These are phyloP conservation scores for Dalechampia spathulata DNA, from an alignment of 441 rosid species.

Conservation along the genomic window DNA sequence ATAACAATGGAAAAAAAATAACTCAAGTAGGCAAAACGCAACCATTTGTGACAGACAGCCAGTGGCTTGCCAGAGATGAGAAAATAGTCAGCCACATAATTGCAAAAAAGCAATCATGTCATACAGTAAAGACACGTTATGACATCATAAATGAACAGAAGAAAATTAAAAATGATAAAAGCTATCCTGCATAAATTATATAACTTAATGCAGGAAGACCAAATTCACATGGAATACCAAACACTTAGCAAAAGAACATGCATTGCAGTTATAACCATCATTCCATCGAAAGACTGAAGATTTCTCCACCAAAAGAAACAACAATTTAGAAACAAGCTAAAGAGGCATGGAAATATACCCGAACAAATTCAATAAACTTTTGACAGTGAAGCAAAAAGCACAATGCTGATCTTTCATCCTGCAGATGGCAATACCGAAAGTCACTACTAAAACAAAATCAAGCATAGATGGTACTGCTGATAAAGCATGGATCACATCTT, in stretches of 20 bases:
- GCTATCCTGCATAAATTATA: background rate
- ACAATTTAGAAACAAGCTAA: background rate
- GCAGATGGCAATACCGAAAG: conserved; percentile 25
- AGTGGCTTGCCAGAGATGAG: too few species aligned
- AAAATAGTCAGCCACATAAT: too few species aligned
- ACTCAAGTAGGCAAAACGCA: too few species aligned
- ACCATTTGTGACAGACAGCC: too few species aligned
- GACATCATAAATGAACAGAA: too few species aligned
- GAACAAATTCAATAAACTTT: conserved; percentile 79
- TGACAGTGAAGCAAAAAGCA: conserved; percentile 91
- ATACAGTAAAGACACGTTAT: too few species aligned
- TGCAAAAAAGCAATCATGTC: too few species aligned
- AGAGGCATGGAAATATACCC: conserved; percentile 51
- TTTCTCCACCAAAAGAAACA: background rate
- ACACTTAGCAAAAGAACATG: background rate
- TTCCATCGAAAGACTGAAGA: background rate
- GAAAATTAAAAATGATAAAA: too few species aligned
- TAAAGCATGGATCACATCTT: too few species aligned
- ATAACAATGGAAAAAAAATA: background rate
- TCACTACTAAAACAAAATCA: background rate
- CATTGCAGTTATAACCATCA: background rate
- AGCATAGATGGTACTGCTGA: too few species aligned
- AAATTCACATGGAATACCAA: background rate
- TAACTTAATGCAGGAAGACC: background rate
- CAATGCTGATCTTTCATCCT: conserved; percentile 90